Conservation (phyloP, 768 basidiomycete species). For the Nidularia sp. region DNA sequence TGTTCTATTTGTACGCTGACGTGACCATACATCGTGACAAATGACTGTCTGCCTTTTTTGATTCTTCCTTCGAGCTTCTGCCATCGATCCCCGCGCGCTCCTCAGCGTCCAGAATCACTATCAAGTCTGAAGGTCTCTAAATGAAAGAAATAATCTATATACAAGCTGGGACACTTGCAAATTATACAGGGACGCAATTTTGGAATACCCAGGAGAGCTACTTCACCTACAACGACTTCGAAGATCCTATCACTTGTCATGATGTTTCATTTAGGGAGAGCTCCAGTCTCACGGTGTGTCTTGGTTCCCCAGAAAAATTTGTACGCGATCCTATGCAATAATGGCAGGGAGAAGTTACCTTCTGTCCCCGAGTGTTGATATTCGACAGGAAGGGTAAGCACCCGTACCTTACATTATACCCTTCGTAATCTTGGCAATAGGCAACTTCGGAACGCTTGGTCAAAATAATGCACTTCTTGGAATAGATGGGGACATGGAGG, state of each 20-base stretch:
- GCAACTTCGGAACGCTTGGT: constrained; percentile 61
- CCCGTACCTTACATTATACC: neutral
- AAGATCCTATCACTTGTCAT: constrained; percentile 41
- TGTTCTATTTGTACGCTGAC: no score
- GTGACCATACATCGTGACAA: no score
- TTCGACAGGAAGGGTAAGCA: constrained; percentile 63
- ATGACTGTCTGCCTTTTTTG: no score
- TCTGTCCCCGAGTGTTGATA: constrained; percentile 60
- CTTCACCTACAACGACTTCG: constrained; percentile 43
- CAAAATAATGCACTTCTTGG: constrained; percentile 34
- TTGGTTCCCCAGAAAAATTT: neutral
- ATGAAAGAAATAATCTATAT: constrained; percentile 82
- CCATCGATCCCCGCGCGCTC: no score
- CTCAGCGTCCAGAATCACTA: neutral
- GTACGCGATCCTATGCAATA: neutral
- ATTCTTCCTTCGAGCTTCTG: no score
- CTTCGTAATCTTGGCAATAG: constrained; percentile 23
- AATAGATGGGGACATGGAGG: constrained; percentile 17
- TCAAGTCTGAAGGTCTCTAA: neutral
- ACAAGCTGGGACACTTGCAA: constrained; percentile 66
- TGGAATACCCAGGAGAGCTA: constrained; percentile 82
- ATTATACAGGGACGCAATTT: constrained; percentile 72
- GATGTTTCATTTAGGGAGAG: constrained; percentile 69
- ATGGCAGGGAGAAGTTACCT: constrained; percentile 39
- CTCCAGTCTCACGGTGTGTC: constrained; percentile 25